Evolutionary conservation across 768 basidiomycete species (phyloP), one percentile per base, ranked within the genome.

Genomic region (Tylopilus plumbeoviolaceoides): DNA sequence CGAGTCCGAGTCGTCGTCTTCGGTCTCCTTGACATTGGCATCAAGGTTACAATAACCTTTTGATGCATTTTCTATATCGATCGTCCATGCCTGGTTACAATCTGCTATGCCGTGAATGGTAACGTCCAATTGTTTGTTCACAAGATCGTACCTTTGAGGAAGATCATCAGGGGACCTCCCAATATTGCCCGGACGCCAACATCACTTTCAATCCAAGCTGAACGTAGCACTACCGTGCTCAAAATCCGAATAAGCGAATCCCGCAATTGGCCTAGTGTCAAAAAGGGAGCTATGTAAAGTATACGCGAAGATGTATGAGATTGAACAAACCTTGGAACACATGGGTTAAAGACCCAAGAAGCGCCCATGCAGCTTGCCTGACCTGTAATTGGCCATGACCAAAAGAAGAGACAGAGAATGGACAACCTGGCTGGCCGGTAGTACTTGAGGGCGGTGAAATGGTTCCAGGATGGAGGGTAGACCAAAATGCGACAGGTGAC

Each of bases 181-280:
- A 93, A 84, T 1, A 68, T 66, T 4, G 71, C 69, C 59, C 87
- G 84, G 3, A 95, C 92, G 4, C 73, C 73, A 2, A 73, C 57
- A 58, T 95, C 92, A 1, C 78, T 73, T 63, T 98, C 94, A 0
- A 81, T 66, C 78, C 83, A 86, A 12, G 78, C 77, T 12, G 87
- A 85, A n/a, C 84, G 79, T 40, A 94, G 70, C 6, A 85, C 69
- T 0, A 79, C 82, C 1, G 71, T 62, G 48, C 84, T 80, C 21
- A 92, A 70, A 4, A 78, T 66, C 1, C 74, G 73, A 2, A 85
- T 50, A 17, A 78, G 48, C 0, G 62, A 50, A 38, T 59, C 45
- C 18, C 66, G 53, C 25, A 75, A 53, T 36, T 50, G 45, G 2
- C 54, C 70, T 70, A 43, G 40, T 53, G 27, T 28, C 20, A 55